These are phyloP conservation scores for Pyrrhoderma lamaoense DNA, from an alignment of 1,284 basidiomycete genomes.

Conservation along the genomic window DNA sequence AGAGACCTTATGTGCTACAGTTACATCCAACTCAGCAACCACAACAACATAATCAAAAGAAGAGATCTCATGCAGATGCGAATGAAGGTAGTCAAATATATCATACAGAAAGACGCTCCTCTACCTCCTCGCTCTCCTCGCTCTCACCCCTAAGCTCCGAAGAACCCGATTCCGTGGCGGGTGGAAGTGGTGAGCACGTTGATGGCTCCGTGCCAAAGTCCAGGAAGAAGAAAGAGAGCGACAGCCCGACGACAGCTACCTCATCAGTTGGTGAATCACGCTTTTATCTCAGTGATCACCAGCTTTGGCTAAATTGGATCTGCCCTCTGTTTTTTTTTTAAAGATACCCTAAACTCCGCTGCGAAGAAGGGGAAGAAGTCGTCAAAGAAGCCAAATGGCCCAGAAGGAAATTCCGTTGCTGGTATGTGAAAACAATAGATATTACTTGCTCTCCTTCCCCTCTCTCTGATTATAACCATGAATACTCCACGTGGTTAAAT, in stretches of 20 bases:
- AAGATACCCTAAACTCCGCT: neutral
- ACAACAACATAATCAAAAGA: constrained; percentile 6
- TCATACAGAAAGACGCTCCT: constrained; percentile 1
- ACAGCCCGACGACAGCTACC: constrained; percentile 31
- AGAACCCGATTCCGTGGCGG: constrained; percentile 30
- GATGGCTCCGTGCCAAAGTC: constrained; percentile 28
- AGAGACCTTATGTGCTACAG: constrained; percentile 21
- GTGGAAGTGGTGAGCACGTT: constrained; percentile 31
- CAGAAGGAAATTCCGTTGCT: constrained; percentile 3
- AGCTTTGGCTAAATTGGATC: no score
- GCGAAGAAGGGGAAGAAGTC: constrained; percentile 11
- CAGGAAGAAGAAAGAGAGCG: constrained; percentile 32
- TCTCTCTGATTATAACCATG: neutral
- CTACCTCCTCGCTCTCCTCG: constrained; percentile 13
- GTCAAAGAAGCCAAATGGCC: constrained; percentile 12
- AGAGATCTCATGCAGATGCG: constrained; percentile 8
- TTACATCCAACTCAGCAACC: constrained; percentile 14
- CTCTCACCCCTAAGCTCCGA: constrained; percentile 23
- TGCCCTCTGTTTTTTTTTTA: constrained; percentile 16
- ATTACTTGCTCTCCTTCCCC: neutral
- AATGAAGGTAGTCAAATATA: neutral
- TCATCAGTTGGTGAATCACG: constrained; percentile 26
- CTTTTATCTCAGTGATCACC: no score
- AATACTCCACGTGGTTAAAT: no score
- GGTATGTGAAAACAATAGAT: neutral